Evolutionary conservation across 768 basidiomycete species (phyloP), one percentile per base, ranked within the genome.

Genomic region (Coprinopsis sp.): DNA sequence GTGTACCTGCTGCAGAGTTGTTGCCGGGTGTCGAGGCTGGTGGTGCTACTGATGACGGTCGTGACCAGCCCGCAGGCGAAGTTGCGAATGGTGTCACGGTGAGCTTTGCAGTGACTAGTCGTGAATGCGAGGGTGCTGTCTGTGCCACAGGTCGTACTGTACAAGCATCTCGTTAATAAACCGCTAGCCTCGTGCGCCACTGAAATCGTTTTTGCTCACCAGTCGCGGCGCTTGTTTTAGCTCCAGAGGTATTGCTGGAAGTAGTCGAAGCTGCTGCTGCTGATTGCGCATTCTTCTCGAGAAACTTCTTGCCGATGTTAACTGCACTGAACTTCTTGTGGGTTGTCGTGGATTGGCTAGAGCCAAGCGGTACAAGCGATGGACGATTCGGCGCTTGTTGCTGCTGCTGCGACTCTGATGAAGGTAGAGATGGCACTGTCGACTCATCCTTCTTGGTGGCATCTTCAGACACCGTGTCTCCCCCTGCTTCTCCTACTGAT

Each of bases 251-350:
- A 40, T 63, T 61, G 18, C 76, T 65, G 22, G 73, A 66, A 39
- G 70, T 57, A 16, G 78, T 67, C 28, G 71, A 58, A 37, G 70
- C 66, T 21, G 81, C 72, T 33, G 80, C 70, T 21, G 81, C 72
- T 33, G 80, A 69, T 33, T 82, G 64, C 5, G 81, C 81, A 46
- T 85, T 87, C 76, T 94, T 95, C 71, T 92, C 88, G 33, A 97
- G 72, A 65, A 97, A 98, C 66, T 90, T 91, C 80, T 93, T 95
- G 72, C 91, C 95, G 65, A 97, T 91, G 61, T 91, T 92, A 52
- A 91, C 81, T 23, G 91, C 80, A 61, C 73, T 89, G 66, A 93
- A 94, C 59, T 86, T 83, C 74, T 97, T 98, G 24, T 81, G 84
- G 2, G 77, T 76, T 43, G 67, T 58, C 28, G 64, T 55, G 27